Percentiles rank a stretch among this genome's conserved stretches.
phyloP scores from a whole-genome alignment of 257 asterid genomes.

The Solanum boliviense region DNA sequence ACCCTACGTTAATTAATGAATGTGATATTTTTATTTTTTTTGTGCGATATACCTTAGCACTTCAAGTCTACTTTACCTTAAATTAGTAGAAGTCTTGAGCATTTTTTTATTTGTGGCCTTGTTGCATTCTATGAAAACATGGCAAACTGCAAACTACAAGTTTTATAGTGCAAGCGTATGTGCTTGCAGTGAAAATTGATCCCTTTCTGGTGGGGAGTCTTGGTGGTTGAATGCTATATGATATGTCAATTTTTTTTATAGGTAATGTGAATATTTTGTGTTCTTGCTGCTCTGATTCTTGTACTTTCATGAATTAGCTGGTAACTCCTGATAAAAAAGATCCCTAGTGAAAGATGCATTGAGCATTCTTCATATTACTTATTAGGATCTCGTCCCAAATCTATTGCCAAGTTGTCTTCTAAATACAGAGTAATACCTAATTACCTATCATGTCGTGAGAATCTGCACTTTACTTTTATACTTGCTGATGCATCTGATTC shows the following conservation, averaged over 20 bases:
- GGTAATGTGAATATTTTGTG: background rate
- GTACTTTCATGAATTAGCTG: background rate
- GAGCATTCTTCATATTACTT: background rate
- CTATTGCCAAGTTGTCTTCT: background rate
- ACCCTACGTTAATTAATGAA: background rate
- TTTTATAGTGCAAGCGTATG: background rate
- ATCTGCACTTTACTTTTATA: background rate
- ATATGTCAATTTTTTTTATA: background rate
- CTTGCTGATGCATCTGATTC: background rate
- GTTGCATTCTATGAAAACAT: background rate
- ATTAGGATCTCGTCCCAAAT: background rate
- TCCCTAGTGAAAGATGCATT: background rate
- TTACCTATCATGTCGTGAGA: background rate
- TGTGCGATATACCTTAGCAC: background rate
- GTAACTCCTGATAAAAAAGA: background rate
- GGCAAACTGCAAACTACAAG: background rate
- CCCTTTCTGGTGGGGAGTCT: background rate
- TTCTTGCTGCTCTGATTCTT: background rate
- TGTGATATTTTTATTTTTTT: background rate
- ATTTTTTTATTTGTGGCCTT: background rate
- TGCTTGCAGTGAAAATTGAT: background rate
- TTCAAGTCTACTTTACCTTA: background rate
- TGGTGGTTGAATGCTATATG: background rate
- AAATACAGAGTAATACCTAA: background rate
- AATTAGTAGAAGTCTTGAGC: background rate